phyloP scores from a whole-genome alignment of 768 basidiomycete species.

The Coprinopsis sp. region DNA sequence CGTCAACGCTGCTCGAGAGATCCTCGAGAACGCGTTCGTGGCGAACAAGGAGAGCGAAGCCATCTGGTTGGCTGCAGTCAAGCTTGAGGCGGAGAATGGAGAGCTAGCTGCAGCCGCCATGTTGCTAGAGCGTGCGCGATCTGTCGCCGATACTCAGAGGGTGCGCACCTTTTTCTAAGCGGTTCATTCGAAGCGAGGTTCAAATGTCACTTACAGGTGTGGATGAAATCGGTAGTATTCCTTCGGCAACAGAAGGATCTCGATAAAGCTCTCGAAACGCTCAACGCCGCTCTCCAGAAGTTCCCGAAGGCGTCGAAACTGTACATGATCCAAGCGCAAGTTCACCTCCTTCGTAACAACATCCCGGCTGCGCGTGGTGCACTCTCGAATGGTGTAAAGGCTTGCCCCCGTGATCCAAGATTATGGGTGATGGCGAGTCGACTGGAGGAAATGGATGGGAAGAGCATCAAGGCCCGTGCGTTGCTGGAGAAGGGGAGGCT shows the following conservation, averaged over 20 bases:
- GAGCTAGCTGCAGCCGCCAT: slow-evolving; percentile 83
- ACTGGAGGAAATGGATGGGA: slow-evolving; percentile 83
- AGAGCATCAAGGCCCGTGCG: slow-evolving; percentile 89
- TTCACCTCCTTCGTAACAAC: slow-evolving; percentile 58
- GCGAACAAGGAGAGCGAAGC: slow-evolving; percentile 96
- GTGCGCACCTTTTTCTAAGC: slow-evolving; percentile 43
- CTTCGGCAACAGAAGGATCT: slow-evolving; percentile 84
- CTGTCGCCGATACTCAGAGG: slow-evolving; percentile 89
- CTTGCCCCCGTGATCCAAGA: slow-evolving; percentile 78
- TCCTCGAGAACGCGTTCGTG: slow-evolving; percentile 85
- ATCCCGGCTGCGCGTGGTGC: slow-evolving; percentile 68
- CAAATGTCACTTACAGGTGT: too few species aligned
- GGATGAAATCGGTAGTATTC: slow-evolving; percentile 98
- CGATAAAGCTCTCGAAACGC: slow-evolving; percentile 68
- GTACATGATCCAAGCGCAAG: slow-evolving; percentile 97
- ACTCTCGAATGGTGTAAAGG: slow-evolving; percentile 79
- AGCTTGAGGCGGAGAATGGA: slow-evolving; percentile 93
- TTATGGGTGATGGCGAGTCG: slow-evolving; percentile 88
- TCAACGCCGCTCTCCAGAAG: slow-evolving; percentile 68
- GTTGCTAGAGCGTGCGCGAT: slow-evolving; percentile 82
- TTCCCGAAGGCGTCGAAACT: slow-evolving; percentile 90
- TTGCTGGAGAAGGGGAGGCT: slow-evolving; percentile 86
- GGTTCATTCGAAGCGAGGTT: too few species aligned
- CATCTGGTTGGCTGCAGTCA: slow-evolving; percentile 97
- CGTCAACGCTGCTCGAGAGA: slow-evolving; percentile 84